These are phyloP conservation scores for Neopestalotiopsis sp. DNA, from an alignment of 2,329 filamentous ascomycete species.

Conservation along the genomic window DNA sequence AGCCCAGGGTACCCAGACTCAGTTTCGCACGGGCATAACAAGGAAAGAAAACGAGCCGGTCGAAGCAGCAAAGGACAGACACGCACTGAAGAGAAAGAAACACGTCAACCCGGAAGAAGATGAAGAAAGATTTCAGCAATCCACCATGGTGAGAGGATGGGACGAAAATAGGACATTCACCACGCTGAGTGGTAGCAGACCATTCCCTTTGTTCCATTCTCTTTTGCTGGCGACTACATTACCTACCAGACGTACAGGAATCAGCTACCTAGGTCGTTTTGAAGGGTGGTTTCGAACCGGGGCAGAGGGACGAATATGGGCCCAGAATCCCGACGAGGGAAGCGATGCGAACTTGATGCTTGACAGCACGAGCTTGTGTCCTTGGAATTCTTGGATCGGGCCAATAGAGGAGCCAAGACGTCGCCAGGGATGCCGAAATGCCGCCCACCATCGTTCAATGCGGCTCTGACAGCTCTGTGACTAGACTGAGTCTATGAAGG, in stretches of 20 bases:
- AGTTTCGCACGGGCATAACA: constrained; percentile 25
- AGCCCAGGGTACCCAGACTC: constrained; percentile 24
- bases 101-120: constrained; percentile 10
- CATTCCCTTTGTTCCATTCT: background rate
- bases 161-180: constrained; percentile 12
- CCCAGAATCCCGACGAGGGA: constrained; percentile 23
- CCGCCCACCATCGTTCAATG: constrained; percentile 4
- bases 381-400: background rate
- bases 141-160: background rate
- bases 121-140: background rate
- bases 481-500: constrained; percentile 18
- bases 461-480: constrained; percentile 21
- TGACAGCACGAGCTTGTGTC: constrained; percentile 8
- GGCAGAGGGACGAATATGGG: constrained; percentile 15
- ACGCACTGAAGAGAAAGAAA: constrained; percentile 3
- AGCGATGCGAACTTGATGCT: constrained; percentile 19
- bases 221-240: constrained; percentile 14
- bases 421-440: background rate
- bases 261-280: constrained; percentile 10
- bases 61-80: constrained; percentile 8
- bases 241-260: too few species aligned
- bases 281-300: constrained; percentile 22
- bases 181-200: background rate
- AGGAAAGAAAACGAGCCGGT: constrained; percentile 17
- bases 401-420: constrained; percentile 8